Conservation (phyloP, 2,329 filamentous ascomycete species). For the Lasiodiplodia sp. region DNA sequence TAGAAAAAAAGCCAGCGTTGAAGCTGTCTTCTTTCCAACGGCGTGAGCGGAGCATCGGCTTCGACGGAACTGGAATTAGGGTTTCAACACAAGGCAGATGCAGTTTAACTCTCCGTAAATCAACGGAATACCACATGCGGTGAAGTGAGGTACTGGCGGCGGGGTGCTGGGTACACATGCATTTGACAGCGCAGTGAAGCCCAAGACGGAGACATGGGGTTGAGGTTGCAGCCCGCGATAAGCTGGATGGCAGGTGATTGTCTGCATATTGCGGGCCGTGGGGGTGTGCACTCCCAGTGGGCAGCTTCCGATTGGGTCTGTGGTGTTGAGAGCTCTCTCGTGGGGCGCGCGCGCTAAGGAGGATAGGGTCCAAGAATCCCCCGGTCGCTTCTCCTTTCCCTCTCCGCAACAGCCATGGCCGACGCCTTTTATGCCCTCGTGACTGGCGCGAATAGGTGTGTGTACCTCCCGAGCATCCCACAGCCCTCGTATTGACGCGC, state of each 20-base stretch:
- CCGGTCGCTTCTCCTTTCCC: constrained; percentile 6
- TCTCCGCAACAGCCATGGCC: constrained; percentile 12
- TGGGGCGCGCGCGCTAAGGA: not conserved
- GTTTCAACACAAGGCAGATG: no score
- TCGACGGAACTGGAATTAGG: no score
- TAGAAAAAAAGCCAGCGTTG: not conserved
- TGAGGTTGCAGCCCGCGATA: not conserved
- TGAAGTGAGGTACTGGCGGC: not conserved
- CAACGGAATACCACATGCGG: not conserved
- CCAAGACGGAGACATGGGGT: not conserved
- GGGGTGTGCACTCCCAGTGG: not conserved
- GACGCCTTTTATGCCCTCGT: constrained; percentile 67
- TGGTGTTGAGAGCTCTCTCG: not conserved
- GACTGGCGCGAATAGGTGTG: constrained; percentile 89
- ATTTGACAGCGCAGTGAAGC: constrained; percentile 1
- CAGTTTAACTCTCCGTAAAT: not conserved
- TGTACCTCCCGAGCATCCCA: not conserved
- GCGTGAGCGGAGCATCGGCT: no score
- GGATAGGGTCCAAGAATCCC: not conserved
- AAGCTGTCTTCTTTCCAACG: no score
- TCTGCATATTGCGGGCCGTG: not conserved
- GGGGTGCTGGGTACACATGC: not conserved
- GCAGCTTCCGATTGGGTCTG: not conserved
- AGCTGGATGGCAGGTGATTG: not conserved
- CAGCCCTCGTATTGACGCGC: not conserved